A percentile compares a stretch with the other conserved stretches of the same genome.
phyloP scores from a whole-genome alignment of 352 stramenopile species.

The Phytophthora citrophthora region DNA sequence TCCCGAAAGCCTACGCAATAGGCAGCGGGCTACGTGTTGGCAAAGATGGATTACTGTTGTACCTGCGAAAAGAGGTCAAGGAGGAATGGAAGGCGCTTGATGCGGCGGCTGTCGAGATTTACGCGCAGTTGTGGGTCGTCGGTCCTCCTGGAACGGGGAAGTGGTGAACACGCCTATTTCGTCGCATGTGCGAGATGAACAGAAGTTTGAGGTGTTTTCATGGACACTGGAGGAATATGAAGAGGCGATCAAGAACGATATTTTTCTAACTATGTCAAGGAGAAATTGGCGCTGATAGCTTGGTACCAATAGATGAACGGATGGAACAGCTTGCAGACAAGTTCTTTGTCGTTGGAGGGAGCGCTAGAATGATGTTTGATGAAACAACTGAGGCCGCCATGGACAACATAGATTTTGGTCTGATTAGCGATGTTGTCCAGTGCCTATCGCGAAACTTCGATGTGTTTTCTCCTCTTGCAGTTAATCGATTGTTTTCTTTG shows the following conservation, averaged over 20 bases:
- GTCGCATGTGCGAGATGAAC: background rate
- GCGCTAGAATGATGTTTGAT: background rate
- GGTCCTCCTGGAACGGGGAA: conserved; percentile 18
- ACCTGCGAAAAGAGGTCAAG: background rate
- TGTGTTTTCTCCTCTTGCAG: too few relatives aligned
- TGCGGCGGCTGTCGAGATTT: background rate
- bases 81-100: conserved; percentile 4
- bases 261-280: background rate
- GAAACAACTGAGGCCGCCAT: too few relatives aligned
- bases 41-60: background rate
- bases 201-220: too few relatives aligned
- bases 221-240: too few relatives aligned
- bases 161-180: background rate
- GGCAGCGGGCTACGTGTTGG: conserved; percentile 3
- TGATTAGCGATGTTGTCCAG: too few relatives aligned
- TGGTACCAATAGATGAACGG: background rate
- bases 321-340: background rate
- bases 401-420: too few relatives aligned
- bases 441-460: too few relatives aligned
- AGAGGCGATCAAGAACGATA: too few relatives aligned
- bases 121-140: conserved; percentile 11
- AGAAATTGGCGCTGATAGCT: background rate
- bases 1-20: conserved; percentile 3
- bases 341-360: background rate
- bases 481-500: too few relatives aligned